phyloP scores from a whole-genome alignment of 2,329 filamentous ascomycete genomes.

The Byssothecium circinans region DNA sequence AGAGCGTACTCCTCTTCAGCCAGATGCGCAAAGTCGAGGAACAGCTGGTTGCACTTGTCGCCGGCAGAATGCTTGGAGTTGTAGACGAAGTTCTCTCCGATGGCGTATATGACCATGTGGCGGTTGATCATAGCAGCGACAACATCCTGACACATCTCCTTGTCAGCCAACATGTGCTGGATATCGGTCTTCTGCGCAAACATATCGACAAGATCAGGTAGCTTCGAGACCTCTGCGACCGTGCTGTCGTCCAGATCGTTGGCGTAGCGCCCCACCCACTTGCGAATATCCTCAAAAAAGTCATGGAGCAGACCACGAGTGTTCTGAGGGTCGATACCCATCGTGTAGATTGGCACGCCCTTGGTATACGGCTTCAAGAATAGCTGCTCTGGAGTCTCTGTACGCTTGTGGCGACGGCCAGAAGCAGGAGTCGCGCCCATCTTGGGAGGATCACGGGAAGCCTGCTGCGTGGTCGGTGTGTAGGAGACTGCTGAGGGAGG shows the following conservation, averaged over 20 bases:
- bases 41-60: slow-evolving; percentile 7
- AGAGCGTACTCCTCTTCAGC: neutral
- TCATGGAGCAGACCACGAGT: slow-evolving; percentile 22
- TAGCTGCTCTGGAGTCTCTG: slow-evolving; percentile 21
- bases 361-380: slow-evolving; percentile 8
- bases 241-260: slow-evolving; percentile 3
- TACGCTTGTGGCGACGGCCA: slow-evolving; percentile 16
- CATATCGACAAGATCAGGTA: slow-evolving; percentile 2
- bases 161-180: slow-evolving; percentile 12
- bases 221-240: slow-evolving; percentile 2
- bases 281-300: slow-evolving; percentile 24
- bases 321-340: slow-evolving; percentile 22
- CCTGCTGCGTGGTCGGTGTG: neutral
- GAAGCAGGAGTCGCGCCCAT: neutral
- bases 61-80: slow-evolving; percentile 11
- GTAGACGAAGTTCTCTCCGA: slow-evolving; percentile 16
- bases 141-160: slow-evolving; percentile 11
- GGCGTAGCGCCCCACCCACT: slow-evolving; percentile 15
- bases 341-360: slow-evolving; percentile 13
- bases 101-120: slow-evolving; percentile 14
- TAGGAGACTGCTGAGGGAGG: neutral
- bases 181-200: slow-evolving; percentile 8
- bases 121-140: slow-evolving; percentile 15
- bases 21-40: slow-evolving; percentile 6
- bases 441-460: neutral